Base-by-base conservation (phyloP, 768 basidiomycete species). In the Mycena kentingensis region DNA sequence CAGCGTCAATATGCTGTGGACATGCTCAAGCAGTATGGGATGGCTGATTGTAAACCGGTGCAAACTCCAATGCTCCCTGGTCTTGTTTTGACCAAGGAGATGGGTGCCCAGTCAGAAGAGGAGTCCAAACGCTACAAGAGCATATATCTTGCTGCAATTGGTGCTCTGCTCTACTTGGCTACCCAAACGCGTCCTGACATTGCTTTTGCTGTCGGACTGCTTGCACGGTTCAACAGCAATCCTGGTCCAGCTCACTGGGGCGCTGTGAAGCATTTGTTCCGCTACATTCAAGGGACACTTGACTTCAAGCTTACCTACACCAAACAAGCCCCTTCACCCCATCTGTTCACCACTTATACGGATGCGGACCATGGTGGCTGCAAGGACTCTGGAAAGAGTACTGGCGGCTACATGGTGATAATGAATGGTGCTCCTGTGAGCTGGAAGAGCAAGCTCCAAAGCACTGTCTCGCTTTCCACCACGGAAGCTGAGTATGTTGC, bases 401-500 rank as follows among this genome's bases (percentile, higher is more conserved):
- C 68, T 27, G 61, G 66, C 24, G 75, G 77, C 2, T 75, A 68
- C 57, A 35, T 71, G 10, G 62, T 77, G 57, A 66, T 60, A 34
- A 62, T 76, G 35, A 70, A 60, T 8, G 60, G 58, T 4, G 73
- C 70, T 8, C 64, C 69, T 1, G 61, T 80, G 16, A 61, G 52
- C 19, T 79, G 77, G 77, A 49, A 31, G 7, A 71, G 68, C 25
- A 64, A 66, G 34, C 61, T 68, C 18, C 79, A 81, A 62, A 13
- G 61, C 1, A 57, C 70, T 35, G 71, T 77, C 18, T 64, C 75
- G 0, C 57, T 69, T 2, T 76, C 74, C 8, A 74, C 69, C 1
- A 71, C 69, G 2, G 75, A 77, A 58, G 70, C 73, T 25, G 71
- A 77, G 55, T 76, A 69, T 57, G 67, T 75, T 32, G 65, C 73